A percentile compares a stretch with the other conserved stretches of the same genome.
These are phyloP conservation scores for Camellia granthamiana DNA, from an alignment of 148 eudicot genomes.

Conservation along the genomic window DNA sequence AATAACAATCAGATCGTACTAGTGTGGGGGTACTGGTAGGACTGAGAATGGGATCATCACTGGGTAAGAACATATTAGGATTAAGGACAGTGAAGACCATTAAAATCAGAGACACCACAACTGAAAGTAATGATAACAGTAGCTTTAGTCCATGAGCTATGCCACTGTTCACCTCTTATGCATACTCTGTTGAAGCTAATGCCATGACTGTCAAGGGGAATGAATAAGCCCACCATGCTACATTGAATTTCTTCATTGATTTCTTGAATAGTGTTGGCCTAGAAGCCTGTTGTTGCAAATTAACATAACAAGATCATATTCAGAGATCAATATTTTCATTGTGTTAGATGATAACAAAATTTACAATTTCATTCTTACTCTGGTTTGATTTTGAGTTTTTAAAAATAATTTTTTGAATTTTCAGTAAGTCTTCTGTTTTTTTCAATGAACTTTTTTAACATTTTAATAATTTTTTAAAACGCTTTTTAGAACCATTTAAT, in stretches of 20 bases:
- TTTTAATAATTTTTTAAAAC: no score
- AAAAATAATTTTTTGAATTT: no score
- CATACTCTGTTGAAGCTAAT: constrained; percentile 37
- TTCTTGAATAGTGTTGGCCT: constrained; percentile 60
- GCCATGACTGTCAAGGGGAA: constrained; percentile 53
- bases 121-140: constrained; percentile 45
- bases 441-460: no score
- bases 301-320: background rate
- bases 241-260: constrained; percentile 35
- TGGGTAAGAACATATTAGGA: constrained; percentile 17
- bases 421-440: no score
- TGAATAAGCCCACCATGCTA: constrained; percentile 80
- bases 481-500: no score
- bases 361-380: background rate
- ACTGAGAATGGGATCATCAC: background rate
- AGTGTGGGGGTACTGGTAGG: background rate
- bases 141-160: constrained; percentile 38
- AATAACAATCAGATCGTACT: background rate
- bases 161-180: constrained; percentile 30
- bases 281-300: constrained; percentile 34
- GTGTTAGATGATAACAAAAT: no score
- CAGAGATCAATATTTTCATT: background rate
- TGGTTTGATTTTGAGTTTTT: no score
- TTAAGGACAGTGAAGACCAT: constrained; percentile 57
- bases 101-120: constrained; percentile 48